Conservation (phyloP, 192 early-diverging fungal species). For the Spizellomyces sp. region DNA sequence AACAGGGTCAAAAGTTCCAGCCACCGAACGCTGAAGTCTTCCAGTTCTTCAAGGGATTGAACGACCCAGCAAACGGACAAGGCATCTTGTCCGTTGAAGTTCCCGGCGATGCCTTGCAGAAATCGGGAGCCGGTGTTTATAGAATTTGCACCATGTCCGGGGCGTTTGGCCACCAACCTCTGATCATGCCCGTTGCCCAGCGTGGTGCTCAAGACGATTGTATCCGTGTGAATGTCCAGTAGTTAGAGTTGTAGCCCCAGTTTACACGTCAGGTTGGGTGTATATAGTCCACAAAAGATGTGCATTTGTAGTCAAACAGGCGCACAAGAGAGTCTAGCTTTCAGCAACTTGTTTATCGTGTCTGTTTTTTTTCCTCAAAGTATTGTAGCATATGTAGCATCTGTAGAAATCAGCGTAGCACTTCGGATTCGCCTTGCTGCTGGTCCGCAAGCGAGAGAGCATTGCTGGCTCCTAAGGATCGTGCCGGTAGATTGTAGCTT, state of each 20-base stretch:
- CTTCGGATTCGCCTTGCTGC: no score
- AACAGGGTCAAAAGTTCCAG: not conserved
- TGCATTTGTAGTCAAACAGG: no score
- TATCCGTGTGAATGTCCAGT: slow-evolving; percentile 39
- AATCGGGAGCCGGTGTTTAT: slow-evolving; percentile 34
- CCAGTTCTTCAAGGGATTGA: slow-evolving; percentile 48
- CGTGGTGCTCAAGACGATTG: slow-evolving; percentile 52
- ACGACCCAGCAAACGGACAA: slow-evolving; percentile 33
- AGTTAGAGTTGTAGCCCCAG: not conserved
- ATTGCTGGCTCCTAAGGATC: no score
- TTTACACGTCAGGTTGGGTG: no score
- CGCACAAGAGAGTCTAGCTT: no score
- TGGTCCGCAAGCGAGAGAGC: no score
- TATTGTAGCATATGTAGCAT: no score
- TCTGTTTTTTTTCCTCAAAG: no score
- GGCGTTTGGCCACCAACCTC: slow-evolving; percentile 38
- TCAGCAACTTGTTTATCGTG: no score
- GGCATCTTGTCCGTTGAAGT: slow-evolving; percentile 28
- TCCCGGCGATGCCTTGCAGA: slow-evolving; percentile 33
- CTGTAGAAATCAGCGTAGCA: no score
- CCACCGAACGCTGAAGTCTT: slow-evolving; percentile 34
- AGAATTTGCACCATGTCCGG: slow-evolving; percentile 45
- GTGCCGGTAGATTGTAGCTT: no score
- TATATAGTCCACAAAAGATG: no score
- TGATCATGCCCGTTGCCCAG: slow-evolving; percentile 44